Evolutionary conservation across 176 grass and related monocot species (phyloP).

Genomic region (Lolium rigidum): DNA sequence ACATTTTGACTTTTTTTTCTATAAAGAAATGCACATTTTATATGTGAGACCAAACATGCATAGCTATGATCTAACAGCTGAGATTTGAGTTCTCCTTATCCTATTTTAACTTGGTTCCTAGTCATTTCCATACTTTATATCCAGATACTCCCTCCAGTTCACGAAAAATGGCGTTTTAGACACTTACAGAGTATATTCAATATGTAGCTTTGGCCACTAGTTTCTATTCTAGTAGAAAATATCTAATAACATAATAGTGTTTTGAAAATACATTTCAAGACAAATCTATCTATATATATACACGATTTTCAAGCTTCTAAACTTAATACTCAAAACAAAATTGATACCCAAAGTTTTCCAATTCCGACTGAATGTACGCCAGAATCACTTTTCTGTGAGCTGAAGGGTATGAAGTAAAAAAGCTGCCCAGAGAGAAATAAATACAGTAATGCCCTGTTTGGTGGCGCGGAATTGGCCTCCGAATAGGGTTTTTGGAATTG

Average conservation of each 20-base stretch:
- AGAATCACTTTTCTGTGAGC: background rate
- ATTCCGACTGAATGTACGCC: background rate
- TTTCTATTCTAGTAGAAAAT: background rate
- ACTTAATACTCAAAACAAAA: background rate
- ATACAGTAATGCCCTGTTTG: background rate
- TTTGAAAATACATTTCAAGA: background rate
- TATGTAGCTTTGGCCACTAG: background rate
- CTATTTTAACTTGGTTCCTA: slow-evolving; percentile 14
- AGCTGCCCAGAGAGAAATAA: background rate
- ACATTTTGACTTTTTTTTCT: slow-evolving; percentile 24
- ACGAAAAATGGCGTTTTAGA: background rate
- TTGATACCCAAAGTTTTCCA: background rate
- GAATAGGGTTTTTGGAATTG: no score
- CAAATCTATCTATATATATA: background rate
- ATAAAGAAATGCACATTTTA: slow-evolving; percentile 11
- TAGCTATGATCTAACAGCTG: background rate
- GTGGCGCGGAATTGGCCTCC: no score
- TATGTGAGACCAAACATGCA: background rate
- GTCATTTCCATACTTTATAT: background rate
- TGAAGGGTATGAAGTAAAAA: background rate
- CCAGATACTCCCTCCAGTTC: background rate
- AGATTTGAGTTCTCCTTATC: slow-evolving; percentile 7
- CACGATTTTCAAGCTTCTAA: background rate
- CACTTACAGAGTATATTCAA: background rate
- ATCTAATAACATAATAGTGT: background rate